Base-by-base conservation (phyloP, 805 yeast species). In the Candida maris region DNA sequence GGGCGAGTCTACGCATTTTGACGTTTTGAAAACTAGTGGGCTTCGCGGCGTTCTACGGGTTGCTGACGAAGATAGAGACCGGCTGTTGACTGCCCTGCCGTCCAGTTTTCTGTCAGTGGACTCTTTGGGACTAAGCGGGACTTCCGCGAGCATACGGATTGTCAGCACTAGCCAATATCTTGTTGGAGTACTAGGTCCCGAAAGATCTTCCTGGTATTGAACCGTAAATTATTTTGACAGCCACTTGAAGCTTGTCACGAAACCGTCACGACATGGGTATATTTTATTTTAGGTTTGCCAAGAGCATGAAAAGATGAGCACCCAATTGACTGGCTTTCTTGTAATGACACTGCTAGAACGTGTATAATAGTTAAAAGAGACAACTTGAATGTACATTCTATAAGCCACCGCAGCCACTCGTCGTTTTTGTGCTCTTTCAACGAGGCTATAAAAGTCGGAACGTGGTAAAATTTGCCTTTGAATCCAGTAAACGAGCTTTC, bases 1-100 rank as follows among this genome's bases (percentile, higher is more conserved):
- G 7, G 64, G 63, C 1, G 54, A 48, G 19, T 37, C 61, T 1
- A 44, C 46, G 2, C 48, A 52, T n/a, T 52, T 48, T 24, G 63
- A 57, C 41, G 30, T 56, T 14, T 28, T 58, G 32, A 33, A 45
- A 18, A 18, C 28, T 2, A 31, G 34, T 3, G 38, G 34, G 1
- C 10, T 27, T 5, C 39, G 26, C 15, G 48, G 39, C 9, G 39
- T 55, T 16, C 32, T 58, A 7, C 34, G 64, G 18, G 46, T 54
- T 1, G 49, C 57, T 12, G 34, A 44, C 5, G 19, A 19, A 1
- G 64, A 59, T 10, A 45, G 38, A 31, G 33, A 34, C 1, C 25
- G 34, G 6, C 41, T 59, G 14, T 10, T 41, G 10, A 41, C 48
- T 17, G 47, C 51, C 6, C 14, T 59, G 4, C 39, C 52, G 1